phyloP scores from a whole-genome alignment of 768 basidiomycete species.

The Pulveroboletus frians region DNA sequence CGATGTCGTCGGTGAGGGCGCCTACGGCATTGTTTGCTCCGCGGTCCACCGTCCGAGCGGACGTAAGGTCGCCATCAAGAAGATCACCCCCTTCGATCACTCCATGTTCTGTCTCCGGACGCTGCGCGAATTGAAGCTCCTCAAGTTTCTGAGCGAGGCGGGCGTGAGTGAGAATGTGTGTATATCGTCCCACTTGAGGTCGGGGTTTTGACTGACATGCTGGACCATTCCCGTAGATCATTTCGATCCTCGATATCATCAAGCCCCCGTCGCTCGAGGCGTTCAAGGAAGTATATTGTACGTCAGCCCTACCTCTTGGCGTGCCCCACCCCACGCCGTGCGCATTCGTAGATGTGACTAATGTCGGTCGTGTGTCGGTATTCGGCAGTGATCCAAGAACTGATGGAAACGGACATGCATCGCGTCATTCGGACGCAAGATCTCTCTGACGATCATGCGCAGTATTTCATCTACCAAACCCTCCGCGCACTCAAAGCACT shows the following conservation, averaged over 20 bases:
- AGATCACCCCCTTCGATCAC: slow-evolving; percentile 93
- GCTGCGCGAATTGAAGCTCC: slow-evolving; percentile 79
- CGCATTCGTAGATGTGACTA: not conserved
- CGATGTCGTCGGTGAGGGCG: slow-evolving; percentile 86
- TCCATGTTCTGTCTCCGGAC: slow-evolving; percentile 92
- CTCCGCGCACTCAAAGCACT: slow-evolving; percentile 93
- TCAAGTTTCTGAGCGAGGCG: slow-evolving; percentile 81
- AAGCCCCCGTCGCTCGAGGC: slow-evolving; percentile 73
- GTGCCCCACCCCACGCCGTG: not conserved
- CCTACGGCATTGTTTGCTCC: slow-evolving; percentile 94
- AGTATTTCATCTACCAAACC: slow-evolving; percentile 92
- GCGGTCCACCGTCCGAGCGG: slow-evolving; percentile 83
- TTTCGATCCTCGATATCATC: slow-evolving; percentile 86
- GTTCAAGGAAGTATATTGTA: slow-evolving; percentile 83
- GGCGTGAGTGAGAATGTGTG: slow-evolving; percentile 84
- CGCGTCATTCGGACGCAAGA: slow-evolving; percentile 94
- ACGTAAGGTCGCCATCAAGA: slow-evolving; percentile 95
- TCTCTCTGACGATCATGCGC: slow-evolving; percentile 91
- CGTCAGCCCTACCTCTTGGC: slow-evolving; percentile 22
- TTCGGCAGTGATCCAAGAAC: slow-evolving; percentile 73
- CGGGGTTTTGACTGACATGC: not conserved
- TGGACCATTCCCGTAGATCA: slow-evolving; percentile 49
- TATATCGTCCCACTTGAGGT: not conserved
- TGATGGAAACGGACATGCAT: slow-evolving; percentile 97
- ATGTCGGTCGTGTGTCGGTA: not conserved